Conservation (phyloP, 768 basidiomycete genomes). For the Mycena rebaudengoi region DNA sequence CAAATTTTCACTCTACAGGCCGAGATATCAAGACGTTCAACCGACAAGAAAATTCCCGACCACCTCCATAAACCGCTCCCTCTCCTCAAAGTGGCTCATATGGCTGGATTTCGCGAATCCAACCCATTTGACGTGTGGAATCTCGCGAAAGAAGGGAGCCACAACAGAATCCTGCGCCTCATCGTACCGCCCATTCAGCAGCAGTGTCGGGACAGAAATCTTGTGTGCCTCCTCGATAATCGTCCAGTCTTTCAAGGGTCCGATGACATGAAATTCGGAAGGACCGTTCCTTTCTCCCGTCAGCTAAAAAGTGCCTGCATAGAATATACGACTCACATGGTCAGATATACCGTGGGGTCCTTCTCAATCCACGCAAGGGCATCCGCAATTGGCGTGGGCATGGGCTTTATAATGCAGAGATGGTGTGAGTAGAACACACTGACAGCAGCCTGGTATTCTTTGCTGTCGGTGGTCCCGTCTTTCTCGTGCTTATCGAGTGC, state of each 20-base stretch:
- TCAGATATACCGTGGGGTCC: conserved; percentile 47
- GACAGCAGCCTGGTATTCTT: conserved; percentile 42
- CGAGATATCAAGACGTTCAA: background rate
- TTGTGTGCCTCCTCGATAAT: conserved; percentile 42
- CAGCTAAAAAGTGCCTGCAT: too few relatives aligned
- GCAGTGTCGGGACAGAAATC: conserved; percentile 42
- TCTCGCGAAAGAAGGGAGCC: conserved; percentile 41
- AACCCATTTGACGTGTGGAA: conserved; percentile 45
- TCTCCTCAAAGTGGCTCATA: conserved; percentile 46
- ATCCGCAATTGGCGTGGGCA: conserved; percentile 35
- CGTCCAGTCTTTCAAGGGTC: conserved; percentile 45
- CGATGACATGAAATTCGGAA: conserved; percentile 38
- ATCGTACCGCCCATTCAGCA: conserved; percentile 48
- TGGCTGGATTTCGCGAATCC: conserved; percentile 48
- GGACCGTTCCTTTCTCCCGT: conserved; percentile 31
- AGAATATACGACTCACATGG: conserved; percentile 35
- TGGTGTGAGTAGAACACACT: conserved; percentile 36
- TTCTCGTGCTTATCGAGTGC: conserved; percentile 38
- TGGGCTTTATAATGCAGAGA: conserved; percentile 35
- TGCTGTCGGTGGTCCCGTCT: conserved; percentile 35
- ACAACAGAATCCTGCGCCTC: conserved; percentile 42
- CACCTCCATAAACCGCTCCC: conserved; percentile 42
- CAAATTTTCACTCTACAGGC: background rate
- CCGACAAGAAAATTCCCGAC: conserved; percentile 38
- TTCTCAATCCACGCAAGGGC: conserved; percentile 33